Percentiles rank a stretch among this genome's conserved stretches.
Evolutionary conservation across 106 monocot genomes (phyloP).

Genomic region (Platanthera guangdongensis): DNA sequence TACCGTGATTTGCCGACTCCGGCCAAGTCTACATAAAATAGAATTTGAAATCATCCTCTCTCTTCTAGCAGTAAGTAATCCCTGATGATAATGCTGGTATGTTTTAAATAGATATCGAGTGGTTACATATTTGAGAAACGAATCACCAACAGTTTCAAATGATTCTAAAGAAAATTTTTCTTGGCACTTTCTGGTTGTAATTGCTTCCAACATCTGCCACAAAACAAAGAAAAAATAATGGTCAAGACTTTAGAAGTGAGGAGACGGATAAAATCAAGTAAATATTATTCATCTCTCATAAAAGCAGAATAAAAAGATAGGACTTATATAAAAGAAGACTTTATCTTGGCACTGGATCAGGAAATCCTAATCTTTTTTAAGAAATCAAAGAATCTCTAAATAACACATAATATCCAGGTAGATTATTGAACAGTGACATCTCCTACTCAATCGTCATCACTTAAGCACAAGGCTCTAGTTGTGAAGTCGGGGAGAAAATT

Average conservation of each 20-base stretch:
- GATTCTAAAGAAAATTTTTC: slow-evolving; percentile 59
- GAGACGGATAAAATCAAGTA: too few relatives aligned
- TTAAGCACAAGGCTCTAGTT: too few relatives aligned
- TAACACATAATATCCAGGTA: too few relatives aligned
- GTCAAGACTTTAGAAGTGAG: neutral
- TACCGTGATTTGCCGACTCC: slow-evolving; percentile 33
- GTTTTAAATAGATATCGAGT: slow-evolving; percentile 39
- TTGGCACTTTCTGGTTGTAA: slow-evolving; percentile 52
- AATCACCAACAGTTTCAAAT: slow-evolving; percentile 66
- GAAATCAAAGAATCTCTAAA: too few relatives aligned
- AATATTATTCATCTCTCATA: too few relatives aligned
- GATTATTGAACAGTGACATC: too few relatives aligned
- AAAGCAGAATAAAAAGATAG: too few relatives aligned
- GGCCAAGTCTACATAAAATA: slow-evolving; percentile 33
- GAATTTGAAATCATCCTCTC: slow-evolving; percentile 37
- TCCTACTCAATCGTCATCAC: too few relatives aligned
- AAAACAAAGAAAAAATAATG: neutral
- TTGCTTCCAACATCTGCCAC: slow-evolving; percentile 52
- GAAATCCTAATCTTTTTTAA: too few relatives aligned
- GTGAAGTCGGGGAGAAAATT: too few relatives aligned
- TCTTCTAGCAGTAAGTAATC: slow-evolving; percentile 34
- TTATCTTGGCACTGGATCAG: too few relatives aligned
- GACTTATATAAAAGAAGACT: too few relatives aligned
- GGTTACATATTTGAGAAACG: slow-evolving; percentile 57
- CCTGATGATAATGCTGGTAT: slow-evolving; percentile 46